Base-by-base conservation (phyloP, 2,329 filamentous ascomycete species). In the Coniochaeta ligniaria region DNA sequence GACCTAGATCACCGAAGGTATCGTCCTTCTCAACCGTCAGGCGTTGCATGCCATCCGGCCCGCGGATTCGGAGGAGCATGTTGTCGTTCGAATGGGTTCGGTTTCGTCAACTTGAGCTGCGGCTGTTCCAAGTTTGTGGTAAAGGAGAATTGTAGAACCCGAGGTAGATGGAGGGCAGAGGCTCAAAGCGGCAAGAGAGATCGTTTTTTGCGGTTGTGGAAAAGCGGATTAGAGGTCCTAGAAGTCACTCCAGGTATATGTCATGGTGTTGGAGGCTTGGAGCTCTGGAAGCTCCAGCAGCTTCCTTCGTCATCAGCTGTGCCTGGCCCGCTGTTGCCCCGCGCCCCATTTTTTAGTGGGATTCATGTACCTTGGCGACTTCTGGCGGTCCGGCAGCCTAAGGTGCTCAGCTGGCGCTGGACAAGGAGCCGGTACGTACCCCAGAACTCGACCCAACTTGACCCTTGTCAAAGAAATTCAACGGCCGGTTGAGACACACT, bases 41-140 rank as follows among this genome's bases (percentile, higher is more conserved):
- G 67, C 95, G 89, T 75, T 93, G 88, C 81, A 95, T 95, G 78
- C 95, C 95, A 78, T 97, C 92, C 65, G 91, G 92, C 72, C 92
- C 92, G 69, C 93, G 88, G 67, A 96, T 90, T 74, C 93, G 86
- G 60, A 97, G 80, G 70, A 96, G 82, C 86, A 96, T 96, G 65
- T 71, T 77, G 71, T 71, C 66, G 54, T 61, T 22, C 24, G 47
- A 24, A 47, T 26, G 3, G 2, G 43, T 12, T 26, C 24, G 26
- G 26, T 24, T 47, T 24, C 6, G 20, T 22, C 12, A 52, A n/a
- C 14, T 31, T 31, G 14, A 41, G 38, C 17, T n/a, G 9, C 3
- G 17, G 35, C 12, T 41, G 38, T n/a, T 38, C 31, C 6, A 9
- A 9, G 35, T 41, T 38, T 20, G 24, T 16, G 9, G 26, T 52